phyloP scores from a whole-genome alignment of 2,329 filamentous ascomycete species.

The Phialophora chinensis region DNA sequence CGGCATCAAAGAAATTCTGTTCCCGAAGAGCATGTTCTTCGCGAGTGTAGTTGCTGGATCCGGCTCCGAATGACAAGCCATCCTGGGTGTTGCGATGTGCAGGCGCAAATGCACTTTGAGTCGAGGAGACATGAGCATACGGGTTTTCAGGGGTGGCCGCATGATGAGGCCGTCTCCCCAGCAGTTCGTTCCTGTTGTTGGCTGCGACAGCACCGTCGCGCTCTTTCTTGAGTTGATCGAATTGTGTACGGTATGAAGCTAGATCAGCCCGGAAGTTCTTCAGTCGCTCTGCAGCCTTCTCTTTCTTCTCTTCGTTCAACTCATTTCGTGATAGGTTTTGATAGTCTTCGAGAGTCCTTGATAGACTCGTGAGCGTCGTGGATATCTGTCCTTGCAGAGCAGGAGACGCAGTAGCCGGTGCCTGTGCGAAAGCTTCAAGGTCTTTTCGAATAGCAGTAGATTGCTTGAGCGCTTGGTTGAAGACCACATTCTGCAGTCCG shows the following conservation, averaged over 20 bases:
- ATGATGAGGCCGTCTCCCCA: conserved; percentile 81
- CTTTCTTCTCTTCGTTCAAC: conserved; percentile 86
- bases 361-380: conserved; percentile 79
- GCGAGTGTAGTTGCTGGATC: conserved; percentile 65
- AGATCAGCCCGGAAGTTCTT: conserved; percentile 85
- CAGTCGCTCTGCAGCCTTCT: conserved; percentile 84
- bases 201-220: conserved; percentile 73
- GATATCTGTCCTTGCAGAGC: conserved; percentile 74
- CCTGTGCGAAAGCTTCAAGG: conserved; percentile 71
- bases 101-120: conserved; percentile 52
- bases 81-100: conserved; percentile 42
- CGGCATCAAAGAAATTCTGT: conserved; percentile 82
- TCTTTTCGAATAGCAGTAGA: conserved; percentile 79
- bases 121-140: conserved; percentile 69
- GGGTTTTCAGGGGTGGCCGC: conserved; percentile 89
- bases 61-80: conserved; percentile 54
- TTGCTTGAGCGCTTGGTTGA: conserved; percentile 85
- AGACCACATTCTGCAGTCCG: conserved; percentile 71
- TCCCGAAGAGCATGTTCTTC: conserved; percentile 87
- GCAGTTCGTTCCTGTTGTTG: conserved; percentile 78
- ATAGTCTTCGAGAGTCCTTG: conserved; percentile 92
- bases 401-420: conserved; percentile 62
- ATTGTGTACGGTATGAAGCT: conserved; percentile 75
- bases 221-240: conserved; percentile 77
- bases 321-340: conserved; percentile 83